phyloP scores from a whole-genome alignment of 805 yeast species.

The Maudiozyma serrabonitensis region DNA sequence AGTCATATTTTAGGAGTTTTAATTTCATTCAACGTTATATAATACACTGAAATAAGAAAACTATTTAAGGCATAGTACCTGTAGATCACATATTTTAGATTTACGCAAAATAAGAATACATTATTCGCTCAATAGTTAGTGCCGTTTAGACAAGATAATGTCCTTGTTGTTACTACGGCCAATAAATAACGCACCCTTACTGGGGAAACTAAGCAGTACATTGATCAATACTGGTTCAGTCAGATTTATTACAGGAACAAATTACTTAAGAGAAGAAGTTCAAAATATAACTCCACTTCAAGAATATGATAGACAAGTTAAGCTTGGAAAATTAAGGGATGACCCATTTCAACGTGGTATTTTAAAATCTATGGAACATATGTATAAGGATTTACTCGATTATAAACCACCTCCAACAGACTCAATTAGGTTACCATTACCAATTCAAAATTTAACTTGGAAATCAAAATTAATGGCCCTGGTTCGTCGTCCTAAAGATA shows the following conservation, averaged over 20 bases:
- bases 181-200: too few species aligned
- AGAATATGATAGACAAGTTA: slow-evolving; percentile 41
- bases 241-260: too few species aligned
- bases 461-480: slow-evolving; percentile 31
- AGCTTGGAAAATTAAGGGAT: slow-evolving; percentile 45
- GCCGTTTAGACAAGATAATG: too few species aligned
- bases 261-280: neutral
- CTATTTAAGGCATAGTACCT: neutral
- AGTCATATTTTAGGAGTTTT: too few species aligned
- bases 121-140: too few species aligned
- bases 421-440: slow-evolving; percentile 34
- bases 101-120: neutral
- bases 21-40: too few species aligned
- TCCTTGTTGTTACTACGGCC: too few species aligned
- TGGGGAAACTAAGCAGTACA: too few species aligned
- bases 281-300: slow-evolving; percentile 35
- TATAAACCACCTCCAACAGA: slow-evolving; percentile 57
- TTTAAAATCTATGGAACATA: slow-evolving; percentile 46
- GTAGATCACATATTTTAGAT: neutral
- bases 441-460: slow-evolving; percentile 33
- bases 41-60: too few species aligned
- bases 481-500: slow-evolving; percentile 3
- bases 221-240: too few species aligned
- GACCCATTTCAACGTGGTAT: slow-evolving; percentile 78
- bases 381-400: slow-evolving; percentile 43